Conservation (phyloP, 192 early-diverging fungal species). For the Coemansia sp. region DNA sequence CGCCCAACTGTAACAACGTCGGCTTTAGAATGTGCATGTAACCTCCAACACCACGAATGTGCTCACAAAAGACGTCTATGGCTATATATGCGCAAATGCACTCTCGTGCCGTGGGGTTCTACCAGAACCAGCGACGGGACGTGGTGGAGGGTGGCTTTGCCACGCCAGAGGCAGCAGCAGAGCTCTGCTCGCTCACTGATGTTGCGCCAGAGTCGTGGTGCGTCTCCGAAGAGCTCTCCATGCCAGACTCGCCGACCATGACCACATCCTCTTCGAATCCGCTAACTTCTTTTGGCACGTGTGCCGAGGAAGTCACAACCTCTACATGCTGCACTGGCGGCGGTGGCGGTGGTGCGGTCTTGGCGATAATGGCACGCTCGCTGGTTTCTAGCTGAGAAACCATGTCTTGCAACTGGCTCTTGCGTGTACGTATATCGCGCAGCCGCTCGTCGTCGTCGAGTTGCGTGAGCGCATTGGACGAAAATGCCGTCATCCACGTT, state of each 20-base stretch:
- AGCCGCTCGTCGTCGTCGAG: constrained; percentile 40
- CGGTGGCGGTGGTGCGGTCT: background rate
- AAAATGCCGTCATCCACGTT: constrained; percentile 37
- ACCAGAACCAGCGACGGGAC: constrained; percentile 53
- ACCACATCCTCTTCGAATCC: constrained; percentile 54
- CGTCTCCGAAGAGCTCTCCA: constrained; percentile 10
- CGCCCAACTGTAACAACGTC: background rate
- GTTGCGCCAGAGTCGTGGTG: constrained; percentile 4
- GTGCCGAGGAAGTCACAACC: background rate
- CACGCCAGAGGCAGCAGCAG: background rate
- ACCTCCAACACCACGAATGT: background rate
- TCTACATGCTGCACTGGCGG: background rate
- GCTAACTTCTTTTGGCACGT: constrained; percentile 20
- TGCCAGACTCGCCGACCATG: constrained; percentile 34
- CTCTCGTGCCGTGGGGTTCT: too few relatives aligned
- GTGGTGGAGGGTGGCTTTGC: constrained; percentile 5
- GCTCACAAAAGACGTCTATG: background rate
- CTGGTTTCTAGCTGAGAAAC: constrained; percentile 48
- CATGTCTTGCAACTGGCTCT: constrained; percentile 46
- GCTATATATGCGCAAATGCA: background rate
- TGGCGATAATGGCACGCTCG: constrained; percentile 31
- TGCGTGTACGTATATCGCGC: constrained; percentile 44
- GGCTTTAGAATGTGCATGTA: background rate
- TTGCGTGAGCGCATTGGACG: constrained; percentile 11
- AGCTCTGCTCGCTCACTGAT: background rate